A percentile compares a stretch with the other conserved stretches of the same genome.
Conservation (phyloP, 2,329 filamentous ascomycete species). For the Fusarium equiseti region DNA sequence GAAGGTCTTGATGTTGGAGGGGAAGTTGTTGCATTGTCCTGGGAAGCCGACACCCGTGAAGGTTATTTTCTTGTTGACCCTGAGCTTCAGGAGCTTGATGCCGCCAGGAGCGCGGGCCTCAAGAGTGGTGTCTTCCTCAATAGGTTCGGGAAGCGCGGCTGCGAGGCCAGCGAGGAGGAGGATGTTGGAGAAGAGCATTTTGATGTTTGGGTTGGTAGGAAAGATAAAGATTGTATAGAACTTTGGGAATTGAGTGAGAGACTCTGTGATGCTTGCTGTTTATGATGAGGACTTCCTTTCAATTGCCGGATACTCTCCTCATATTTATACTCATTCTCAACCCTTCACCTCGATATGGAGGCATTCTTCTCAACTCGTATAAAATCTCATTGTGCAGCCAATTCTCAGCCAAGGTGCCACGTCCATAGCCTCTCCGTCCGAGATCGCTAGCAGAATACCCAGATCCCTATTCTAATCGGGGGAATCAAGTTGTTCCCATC, state of each 20-base stretch:
- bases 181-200: constrained; percentile 2
- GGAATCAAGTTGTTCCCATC: too few relatives aligned
- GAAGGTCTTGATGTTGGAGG: constrained; percentile 7
- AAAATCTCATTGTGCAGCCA: background rate
- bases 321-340: background rate
- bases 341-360: background rate
- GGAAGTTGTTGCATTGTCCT: background rate
- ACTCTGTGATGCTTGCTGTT: background rate
- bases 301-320: background rate
- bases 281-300: background rate
- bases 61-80: background rate
- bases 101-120: background rate
- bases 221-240: background rate
- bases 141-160: background rate
- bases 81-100: constrained; percentile 6
- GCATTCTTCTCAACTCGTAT: constrained; percentile 2
- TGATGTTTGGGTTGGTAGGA: background rate
- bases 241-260: background rate
- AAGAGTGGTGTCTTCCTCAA: background rate
- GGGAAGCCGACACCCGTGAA: constrained; percentile 1
- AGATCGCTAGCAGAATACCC: background rate
- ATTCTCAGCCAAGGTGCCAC: background rate
- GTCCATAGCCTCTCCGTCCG: background rate
- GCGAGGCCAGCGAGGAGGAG: background rate
- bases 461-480: too few relatives aligned